Base-by-base conservation (phyloP, 1,284 basidiomycete genomes). In the Cutaneotrichosporon cutaneum region DNA sequence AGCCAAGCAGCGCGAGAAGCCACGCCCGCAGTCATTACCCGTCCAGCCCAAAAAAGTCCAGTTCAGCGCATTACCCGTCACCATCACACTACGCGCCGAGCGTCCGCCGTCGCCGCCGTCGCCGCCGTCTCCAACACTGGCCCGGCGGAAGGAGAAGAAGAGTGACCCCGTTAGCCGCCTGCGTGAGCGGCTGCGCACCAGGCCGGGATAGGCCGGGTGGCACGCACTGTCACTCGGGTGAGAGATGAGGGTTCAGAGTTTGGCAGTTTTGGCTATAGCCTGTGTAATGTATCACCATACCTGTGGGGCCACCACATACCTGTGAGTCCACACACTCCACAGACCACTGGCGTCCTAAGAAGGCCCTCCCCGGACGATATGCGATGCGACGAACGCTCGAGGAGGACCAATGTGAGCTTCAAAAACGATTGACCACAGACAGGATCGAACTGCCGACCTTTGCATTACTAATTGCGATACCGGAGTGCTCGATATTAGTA, bases 391-490 rank as follows among this genome's bases (percentile, higher is more conserved):
- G n/a, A n/a, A n/a, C n/a, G n/a, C n/a, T n/a, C n/a, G n/a, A n/a
- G n/a, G n/a, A n/a, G n/a, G n/a, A n/a, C n/a, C n/a, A n/a, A n/a
- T n/a, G n/a, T 30, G 30, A 30, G 30, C 30, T 18, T 5, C 18
- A 42, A 42, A 42, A 42, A 42, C 18, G 36, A n/a, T 18, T 42
- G 39, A 42, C 39, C 39, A 42, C 39, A n/a, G 39, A 42, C 39
- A 42, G 39, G 39, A 42, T 42, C 39, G 39, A 42, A 42, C 39
- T 42, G 39, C 39, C 39, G 39, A 42, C 39, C 39, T 42, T 42
- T 42, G 39, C 39, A 42, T 42, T 6, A 42, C 39, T 42, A n/a
- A n/a, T n/a, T n/a, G n/a, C n/a, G 39, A 42, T n/a, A 42, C 18
- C n/a, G n/a, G n/a, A n/a, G 16, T 18, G 18, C 39, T n/a, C 18